Evolutionary conservation across 257 asterid genomes (phyloP).

Genomic region (Rehmannia glutinosa): DNA sequence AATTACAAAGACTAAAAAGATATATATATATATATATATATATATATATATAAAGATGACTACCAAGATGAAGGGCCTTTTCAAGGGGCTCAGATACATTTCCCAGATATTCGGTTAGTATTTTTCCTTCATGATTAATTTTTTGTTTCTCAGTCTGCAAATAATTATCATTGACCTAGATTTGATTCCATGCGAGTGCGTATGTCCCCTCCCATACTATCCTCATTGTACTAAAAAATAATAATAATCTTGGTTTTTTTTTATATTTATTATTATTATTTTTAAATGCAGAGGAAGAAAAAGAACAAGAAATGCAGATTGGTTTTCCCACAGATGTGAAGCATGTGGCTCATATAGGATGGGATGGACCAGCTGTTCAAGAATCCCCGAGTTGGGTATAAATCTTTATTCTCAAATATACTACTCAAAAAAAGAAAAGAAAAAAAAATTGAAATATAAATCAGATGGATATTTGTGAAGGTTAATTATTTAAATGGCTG

Average conservation of each 20-base stretch:
- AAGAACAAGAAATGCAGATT: constrained; percentile 68
- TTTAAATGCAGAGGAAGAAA: constrained; percentile 59
- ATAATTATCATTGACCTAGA: too few species aligned
- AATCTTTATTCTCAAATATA: background rate
- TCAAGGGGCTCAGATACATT: constrained; percentile 92
- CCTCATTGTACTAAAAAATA: too few species aligned
- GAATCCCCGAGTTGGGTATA: constrained; percentile 76
- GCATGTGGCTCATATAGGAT: constrained; percentile 97
- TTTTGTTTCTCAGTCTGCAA: background rate
- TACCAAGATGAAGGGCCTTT: constrained; percentile 83
- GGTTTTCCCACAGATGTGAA: constrained; percentile 96
- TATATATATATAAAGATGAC: constrained; percentile 28
- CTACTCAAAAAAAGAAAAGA: too few species aligned
- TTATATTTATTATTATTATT: background rate
- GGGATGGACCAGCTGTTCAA: constrained; percentile 63
- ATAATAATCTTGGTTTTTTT: background rate
- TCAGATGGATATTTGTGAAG: too few species aligned
- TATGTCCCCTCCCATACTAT: too few species aligned
- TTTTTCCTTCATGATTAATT: background rate
- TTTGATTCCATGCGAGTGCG: too few species aligned
- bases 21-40: background rate
- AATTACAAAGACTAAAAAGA: constrained; percentile 3
- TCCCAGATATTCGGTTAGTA: constrained; percentile 86
- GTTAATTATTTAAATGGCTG: background rate
- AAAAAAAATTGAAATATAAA: too few species aligned